phyloP scores from a whole-genome alignment of 2,329 filamentous ascomycete species.

The Volutella citrinella region DNA sequence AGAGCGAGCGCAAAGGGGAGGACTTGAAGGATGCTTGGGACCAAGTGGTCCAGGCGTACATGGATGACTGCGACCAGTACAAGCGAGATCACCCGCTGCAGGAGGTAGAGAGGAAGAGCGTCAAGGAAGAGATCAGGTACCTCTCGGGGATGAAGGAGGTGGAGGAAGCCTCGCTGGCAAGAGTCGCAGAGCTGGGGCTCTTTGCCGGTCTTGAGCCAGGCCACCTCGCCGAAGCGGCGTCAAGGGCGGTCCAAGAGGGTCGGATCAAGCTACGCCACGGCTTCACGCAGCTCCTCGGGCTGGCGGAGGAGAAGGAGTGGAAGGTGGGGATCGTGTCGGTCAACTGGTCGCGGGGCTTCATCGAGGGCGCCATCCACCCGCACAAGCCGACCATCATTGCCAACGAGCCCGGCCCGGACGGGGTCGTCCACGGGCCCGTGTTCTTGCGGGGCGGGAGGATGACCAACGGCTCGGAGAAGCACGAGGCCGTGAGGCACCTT shows the following conservation, averaged over 20 bases:
- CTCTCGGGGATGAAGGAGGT: slow-evolving; percentile 41
- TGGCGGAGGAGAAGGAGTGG: slow-evolving; percentile 31
- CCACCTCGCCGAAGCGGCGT: slow-evolving; percentile 37
- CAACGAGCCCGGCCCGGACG: slow-evolving; percentile 40
- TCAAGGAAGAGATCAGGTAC: slow-evolving; percentile 40
- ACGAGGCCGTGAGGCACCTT: slow-evolving; percentile 36
- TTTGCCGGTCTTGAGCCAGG: slow-evolving; percentile 39
- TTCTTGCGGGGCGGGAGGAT: slow-evolving; percentile 20
- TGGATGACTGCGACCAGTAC: slow-evolving; percentile 39
- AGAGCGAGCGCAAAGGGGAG: slow-evolving; percentile 21
- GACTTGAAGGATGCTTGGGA: slow-evolving; percentile 42
- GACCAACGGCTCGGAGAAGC: slow-evolving; percentile 45
- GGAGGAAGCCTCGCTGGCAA: slow-evolving; percentile 44
- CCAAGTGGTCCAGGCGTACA: slow-evolving; percentile 43
- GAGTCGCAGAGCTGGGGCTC: slow-evolving; percentile 41
- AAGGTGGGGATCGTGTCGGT: slow-evolving; percentile 46
- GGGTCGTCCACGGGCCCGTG: slow-evolving; percentile 40
- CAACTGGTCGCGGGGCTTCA: slow-evolving; percentile 50
- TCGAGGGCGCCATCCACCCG: slow-evolving; percentile 40
- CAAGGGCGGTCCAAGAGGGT: slow-evolving; percentile 30
- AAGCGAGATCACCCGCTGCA: slow-evolving; percentile 30
- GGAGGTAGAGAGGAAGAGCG: slow-evolving; percentile 29
- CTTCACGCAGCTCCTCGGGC: slow-evolving; percentile 32
- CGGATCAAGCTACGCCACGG: slow-evolving; percentile 37
- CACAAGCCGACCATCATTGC: slow-evolving; percentile 36